Base-by-base conservation (phyloP, 495 filamentous ascomycete species). In the Aspergillus ellipticus region DNA sequence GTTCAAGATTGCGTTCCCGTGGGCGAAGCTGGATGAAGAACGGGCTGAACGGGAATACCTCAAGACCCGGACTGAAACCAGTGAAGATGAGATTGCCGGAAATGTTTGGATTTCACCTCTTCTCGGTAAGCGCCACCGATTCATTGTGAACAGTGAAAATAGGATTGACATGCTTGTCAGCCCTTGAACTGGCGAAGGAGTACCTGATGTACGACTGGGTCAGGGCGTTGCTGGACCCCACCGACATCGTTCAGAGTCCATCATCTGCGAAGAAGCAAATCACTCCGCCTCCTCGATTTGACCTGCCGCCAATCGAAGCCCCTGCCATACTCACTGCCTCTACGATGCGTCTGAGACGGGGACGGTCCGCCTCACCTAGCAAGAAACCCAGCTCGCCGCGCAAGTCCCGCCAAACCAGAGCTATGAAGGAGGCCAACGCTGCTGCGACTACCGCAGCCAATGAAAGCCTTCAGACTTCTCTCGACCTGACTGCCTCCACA, bases 1-100 rank as follows among this genome's bases (percentile, higher is more conserved):
- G 95, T 98, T 97, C 80, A 98, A 97, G 75, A 95, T 95, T 53
- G 90, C 93, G 6, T 98, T 97, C 69, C 94, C 94, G 3, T 97
- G 92, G 80, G 91, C 94, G 13, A 86, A 87, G 55, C 73, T 81
- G 28, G 82, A 85, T 6, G 95, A 98, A 66, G 94, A 98, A 71
- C 85, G 87, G 57, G 76, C 75, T 7, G 94, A 98, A 78, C 87
- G 92, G 57, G 88, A 86, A 58, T 93, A 90, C 61, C 80, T 97
- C 65, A 96, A 94, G 71, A 62, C 72, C 8, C 83, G 93, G 19
- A 72, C 82, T 28, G 84, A 85, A 6, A 95, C 92, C 3, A 92
- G 89, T 57, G 80, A 80, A 50, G 90, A 97, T 59, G 94, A 98
- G 74, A 92, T 94, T 24, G 94, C 94, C 20, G 94, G 94, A 45